Percentiles rank a stretch among this genome's conserved stretches.
phyloP scores from a whole-genome alignment of 805 yeast species.

The Blastobotrys parvus region DNA sequence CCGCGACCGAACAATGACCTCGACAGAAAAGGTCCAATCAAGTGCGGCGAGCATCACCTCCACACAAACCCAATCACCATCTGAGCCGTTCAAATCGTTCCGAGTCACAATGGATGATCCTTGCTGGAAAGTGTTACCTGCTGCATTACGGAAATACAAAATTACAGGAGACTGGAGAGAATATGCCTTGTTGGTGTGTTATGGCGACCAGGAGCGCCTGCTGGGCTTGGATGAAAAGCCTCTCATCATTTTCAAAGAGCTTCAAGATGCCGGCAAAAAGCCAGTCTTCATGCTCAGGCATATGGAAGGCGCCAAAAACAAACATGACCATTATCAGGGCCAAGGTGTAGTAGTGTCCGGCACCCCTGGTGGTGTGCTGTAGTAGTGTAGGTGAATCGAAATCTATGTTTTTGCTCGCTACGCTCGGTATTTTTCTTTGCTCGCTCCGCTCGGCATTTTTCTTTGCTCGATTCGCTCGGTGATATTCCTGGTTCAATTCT shows the following conservation, averaged over 20 bases:
- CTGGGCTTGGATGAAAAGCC: constrained; percentile 83
- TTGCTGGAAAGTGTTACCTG: constrained; percentile 77
- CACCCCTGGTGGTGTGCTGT: constrained; percentile 23
- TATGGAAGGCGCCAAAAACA: constrained; percentile 31
- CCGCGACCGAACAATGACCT: background rate
- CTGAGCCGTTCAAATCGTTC: constrained; percentile 74
- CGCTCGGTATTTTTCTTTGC: too few relatives aligned
- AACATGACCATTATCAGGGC: background rate
- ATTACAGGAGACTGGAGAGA: constrained; percentile 78
- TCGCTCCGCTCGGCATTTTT: too few relatives aligned
- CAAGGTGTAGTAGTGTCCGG: constrained; percentile 14
- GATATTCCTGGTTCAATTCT: too few relatives aligned
- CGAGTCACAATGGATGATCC: constrained; percentile 87
- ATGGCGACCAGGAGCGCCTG: constrained; percentile 83
- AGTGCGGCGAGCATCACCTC: constrained; percentile 1
- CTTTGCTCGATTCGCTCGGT: too few relatives aligned
- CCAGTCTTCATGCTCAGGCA: constrained; percentile 92
- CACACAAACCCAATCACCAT: constrained; percentile 9
- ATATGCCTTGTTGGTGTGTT: constrained; percentile 81
- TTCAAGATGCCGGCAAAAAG: constrained; percentile 75
- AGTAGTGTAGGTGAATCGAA: too few relatives aligned
- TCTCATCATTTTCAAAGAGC: constrained; percentile 71
- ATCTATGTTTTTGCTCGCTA: too few relatives aligned
- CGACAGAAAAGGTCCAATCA: background rate
- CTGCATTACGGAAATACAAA: constrained; percentile 80